Conservation (phyloP, 495 filamentous ascomycete genomes). For the Amphirosellinia nigrospora region DNA sequence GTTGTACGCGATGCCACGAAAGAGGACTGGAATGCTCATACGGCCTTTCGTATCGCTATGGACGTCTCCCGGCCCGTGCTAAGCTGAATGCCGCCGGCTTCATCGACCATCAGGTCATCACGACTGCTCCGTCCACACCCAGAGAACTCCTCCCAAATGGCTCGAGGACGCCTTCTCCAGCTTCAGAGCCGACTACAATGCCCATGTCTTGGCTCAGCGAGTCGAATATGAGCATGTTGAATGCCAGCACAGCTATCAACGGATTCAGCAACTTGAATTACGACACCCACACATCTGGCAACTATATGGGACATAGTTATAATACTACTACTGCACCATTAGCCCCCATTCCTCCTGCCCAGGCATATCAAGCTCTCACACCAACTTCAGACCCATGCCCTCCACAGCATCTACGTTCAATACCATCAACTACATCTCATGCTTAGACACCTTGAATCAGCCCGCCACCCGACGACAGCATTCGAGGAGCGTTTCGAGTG, state of each 20-base stretch:
- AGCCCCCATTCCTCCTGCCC: conserved; percentile 9
- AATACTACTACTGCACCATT: conserved; percentile 8
- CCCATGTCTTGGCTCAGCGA: conserved; percentile 24
- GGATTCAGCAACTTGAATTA: conserved; percentile 20
- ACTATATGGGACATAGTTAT: conserved; percentile 16
- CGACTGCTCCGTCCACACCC: conserved; percentile 19
- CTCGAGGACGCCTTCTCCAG: conserved; percentile 26
- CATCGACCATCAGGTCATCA: conserved; percentile 21
- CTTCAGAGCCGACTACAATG: conserved; percentile 23
- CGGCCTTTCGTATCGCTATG: conserved; percentile 28
- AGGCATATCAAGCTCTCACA: conserved; percentile 12
- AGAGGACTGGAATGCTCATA: conserved; percentile 28
- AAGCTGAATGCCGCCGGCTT: conserved; percentile 18
- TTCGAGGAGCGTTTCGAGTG: conserved; percentile 27
- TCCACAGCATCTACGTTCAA: conserved; percentile 21
- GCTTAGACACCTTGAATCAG: conserved; percentile 18
- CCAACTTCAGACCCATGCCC: conserved; percentile 24
- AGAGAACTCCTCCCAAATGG: conserved; percentile 25
- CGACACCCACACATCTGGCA: conserved; percentile 10
- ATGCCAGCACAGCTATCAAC: conserved; percentile 14
- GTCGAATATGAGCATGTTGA: conserved; percentile 22
- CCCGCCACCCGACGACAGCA: conserved; percentile 18
- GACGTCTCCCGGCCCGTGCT: conserved; percentile 29
- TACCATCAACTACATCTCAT: conserved; percentile 21
- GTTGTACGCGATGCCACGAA: conserved; percentile 26